Base-by-base conservation (phyloP, 2,329 filamentous ascomycete species). In the Cercospora beticola region DNA sequence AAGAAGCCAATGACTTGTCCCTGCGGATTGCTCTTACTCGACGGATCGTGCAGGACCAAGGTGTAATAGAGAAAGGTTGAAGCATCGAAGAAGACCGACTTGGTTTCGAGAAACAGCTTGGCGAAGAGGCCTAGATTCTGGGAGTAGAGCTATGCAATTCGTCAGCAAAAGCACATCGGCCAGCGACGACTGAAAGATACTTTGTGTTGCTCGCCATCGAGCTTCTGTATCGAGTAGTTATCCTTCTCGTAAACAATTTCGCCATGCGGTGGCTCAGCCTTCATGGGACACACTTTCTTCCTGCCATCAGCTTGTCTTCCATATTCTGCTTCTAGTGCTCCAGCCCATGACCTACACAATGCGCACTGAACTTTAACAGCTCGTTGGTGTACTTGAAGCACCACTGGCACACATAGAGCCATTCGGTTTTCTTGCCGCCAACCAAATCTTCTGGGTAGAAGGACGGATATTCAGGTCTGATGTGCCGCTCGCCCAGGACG, bases 11-110 rank as follows among this genome's bases (percentile, higher is more conserved):
- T 88, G 31, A 97, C 89, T 76, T 90, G 88, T 14, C 75, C 74
- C 33, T 75, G 64, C 18, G 74, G 69, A 7, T 31, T 58, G 14
- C 28, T 31, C 40, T 74, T 66, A 16, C 64, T 64, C 21, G 57
- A 52, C 14, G 64, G 83, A 8, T 89, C 62, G 28, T 69, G 72
- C 76, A 94, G 91, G 56, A 95, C 91, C 64, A 98, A 88, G 4
- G 97, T 87, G 79, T 97, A 98, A 84, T 97, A 99, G 74, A 97
- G 89, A 82, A 99, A 99, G 62, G 92, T 92, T 4, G 89, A 89
- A 57, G 97, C 94, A 77, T 99, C 95, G 83, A 97, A 99, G 82
- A 97, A 98, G 74, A 99, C 94, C 7, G 93, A 97, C 78, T 99
- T 99, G 78, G 96, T 97, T 80, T 98, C 94, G 72, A 99, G 90